Base-by-base conservation (phyloP, 495 filamentous ascomycete genomes). In the Aspergillus hancockii region DNA sequence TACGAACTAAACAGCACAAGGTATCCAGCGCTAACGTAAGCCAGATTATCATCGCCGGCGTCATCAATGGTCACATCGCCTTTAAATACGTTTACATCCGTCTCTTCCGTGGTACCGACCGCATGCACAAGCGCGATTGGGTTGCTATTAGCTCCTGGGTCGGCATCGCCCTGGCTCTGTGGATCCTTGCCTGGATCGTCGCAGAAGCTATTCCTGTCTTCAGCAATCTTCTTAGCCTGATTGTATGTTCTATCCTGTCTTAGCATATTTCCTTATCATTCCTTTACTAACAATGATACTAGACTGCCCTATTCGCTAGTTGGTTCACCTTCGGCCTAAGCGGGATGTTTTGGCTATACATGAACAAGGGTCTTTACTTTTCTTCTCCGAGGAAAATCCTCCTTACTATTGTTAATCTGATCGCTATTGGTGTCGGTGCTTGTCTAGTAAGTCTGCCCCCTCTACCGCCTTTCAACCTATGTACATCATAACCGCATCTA, bases 191-290 rank as follows among this genome's bases (percentile, higher is more conserved):
- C 8, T 92, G 86, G 85, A 73, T 91, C 58, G 86, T 92, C 63
- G 86, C 88, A 10, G 79, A 85, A 57, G 82, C 86, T 1, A 88
- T 92, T 28, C 90, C 90, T 0, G 83, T 88, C 63, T 92, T 92
- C 74, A 85, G 81, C 63, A 79, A 84, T 52, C 68, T 92, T 53
- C 72, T 91, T 19, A 77, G 75, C 40, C 55, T 84, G 59, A 80
- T 83, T 30, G 74, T 76, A 55, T n/a, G 67, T 68, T 9, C 25
- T 12, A 13, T 22, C 28, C 60, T 71, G 5, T 23, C 79, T 22
- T 49, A 19, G 31, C 41, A 9, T 51, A 8, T 56, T 7, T 50
- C 32, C 62, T 85, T 45, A 63, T 87, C 38, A 47, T 56, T 8
- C 16, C 4, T 0, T 19, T 22, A 46, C 28, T 38, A 23, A 30